Percentiles rank a stretch among this genome's conserved stretches.
phyloP scores from a whole-genome alignment of 192 early-diverging fungal genomes.

The Dissophora ornata region DNA sequence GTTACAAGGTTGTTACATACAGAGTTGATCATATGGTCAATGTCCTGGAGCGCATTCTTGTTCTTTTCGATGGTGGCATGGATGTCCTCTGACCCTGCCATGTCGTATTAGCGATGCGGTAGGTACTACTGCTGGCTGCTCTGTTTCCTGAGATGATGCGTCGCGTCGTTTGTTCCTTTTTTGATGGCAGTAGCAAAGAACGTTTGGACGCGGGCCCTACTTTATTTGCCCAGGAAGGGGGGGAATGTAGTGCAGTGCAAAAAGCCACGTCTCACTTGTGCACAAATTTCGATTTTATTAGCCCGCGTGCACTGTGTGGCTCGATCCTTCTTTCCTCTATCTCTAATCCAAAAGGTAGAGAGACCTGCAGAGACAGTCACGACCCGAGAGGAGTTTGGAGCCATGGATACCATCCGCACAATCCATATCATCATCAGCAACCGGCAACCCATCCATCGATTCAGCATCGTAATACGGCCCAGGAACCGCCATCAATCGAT shows the following conservation, averaged over 20 bases:
- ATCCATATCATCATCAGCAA: slow-evolving; percentile 13
- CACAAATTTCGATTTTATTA: slow-evolving; percentile 13
- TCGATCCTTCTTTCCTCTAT: slow-evolving; percentile 49
- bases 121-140: too few species aligned
- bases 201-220: too few species aligned
- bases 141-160: too few species aligned
- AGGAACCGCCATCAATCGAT: not conserved
- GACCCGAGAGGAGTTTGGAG: not conserved
- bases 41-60: slow-evolving; percentile 25
- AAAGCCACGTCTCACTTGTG: slow-evolving; percentile 14
- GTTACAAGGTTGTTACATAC: too few species aligned
- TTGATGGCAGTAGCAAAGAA: too few species aligned
- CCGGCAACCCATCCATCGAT: slow-evolving; percentile 6
- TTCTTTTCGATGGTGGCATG: slow-evolving; percentile 30
- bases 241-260: not conserved
- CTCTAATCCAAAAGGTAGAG: slow-evolving; percentile 50
- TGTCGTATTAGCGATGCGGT: too few species aligned
- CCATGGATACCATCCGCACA: slow-evolving; percentile 15
- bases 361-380: slow-evolving; percentile 47
- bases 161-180: not conserved
- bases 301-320: not conserved
- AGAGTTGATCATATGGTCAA: slow-evolving; percentile 53
- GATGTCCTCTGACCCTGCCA: slow-evolving; percentile 24
- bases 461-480: not conserved
- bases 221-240: too few species aligned